Conservation (phyloP, 2,329 filamentous ascomycete species). For the Canariomyces notabilis region DNA sequence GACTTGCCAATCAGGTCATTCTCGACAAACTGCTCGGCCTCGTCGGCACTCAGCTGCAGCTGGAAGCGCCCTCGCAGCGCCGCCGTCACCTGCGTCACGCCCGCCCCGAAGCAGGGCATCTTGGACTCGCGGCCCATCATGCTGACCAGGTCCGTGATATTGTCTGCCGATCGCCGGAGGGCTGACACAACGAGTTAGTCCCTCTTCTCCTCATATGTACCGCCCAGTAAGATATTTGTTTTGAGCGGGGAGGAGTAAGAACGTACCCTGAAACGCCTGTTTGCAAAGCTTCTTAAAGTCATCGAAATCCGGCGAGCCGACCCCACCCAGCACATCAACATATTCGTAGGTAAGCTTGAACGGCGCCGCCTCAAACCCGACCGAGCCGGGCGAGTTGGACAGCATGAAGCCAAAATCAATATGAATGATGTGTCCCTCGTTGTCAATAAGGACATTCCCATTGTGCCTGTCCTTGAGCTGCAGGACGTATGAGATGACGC, state of each 20-base stretch:
- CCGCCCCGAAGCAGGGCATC: constrained; percentile 78
- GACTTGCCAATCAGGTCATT: constrained; percentile 75
- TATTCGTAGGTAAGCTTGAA: constrained; percentile 83
- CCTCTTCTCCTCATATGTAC: no score
- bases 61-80: constrained; percentile 71
- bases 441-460: constrained; percentile 80
- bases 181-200: constrained; percentile 52
- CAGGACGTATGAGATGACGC: constrained; percentile 76
- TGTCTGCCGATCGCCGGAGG: constrained; percentile 70
- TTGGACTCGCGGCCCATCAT: constrained; percentile 80
- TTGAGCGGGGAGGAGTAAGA: neutral
- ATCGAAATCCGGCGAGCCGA: constrained; percentile 64
- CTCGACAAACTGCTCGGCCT: constrained; percentile 77
- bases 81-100: constrained; percentile 64
- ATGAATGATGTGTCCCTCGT: constrained; percentile 79
- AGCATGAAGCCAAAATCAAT: constrained; percentile 91
- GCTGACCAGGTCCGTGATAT: constrained; percentile 74
- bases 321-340: constrained; percentile 73
- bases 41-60: constrained; percentile 74
- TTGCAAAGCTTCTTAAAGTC: constrained; percentile 77
- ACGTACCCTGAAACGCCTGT: constrained; percentile 71
- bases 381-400: constrained; percentile 76
- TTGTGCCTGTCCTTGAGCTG: constrained; percentile 85
- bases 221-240: no score
- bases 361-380: constrained; percentile 80